Evolutionary conservation across 805 yeast genomes (phyloP), one percentile per base, ranked within the genome.

Genomic region (Cyberlindnera bimundalis): DNA sequence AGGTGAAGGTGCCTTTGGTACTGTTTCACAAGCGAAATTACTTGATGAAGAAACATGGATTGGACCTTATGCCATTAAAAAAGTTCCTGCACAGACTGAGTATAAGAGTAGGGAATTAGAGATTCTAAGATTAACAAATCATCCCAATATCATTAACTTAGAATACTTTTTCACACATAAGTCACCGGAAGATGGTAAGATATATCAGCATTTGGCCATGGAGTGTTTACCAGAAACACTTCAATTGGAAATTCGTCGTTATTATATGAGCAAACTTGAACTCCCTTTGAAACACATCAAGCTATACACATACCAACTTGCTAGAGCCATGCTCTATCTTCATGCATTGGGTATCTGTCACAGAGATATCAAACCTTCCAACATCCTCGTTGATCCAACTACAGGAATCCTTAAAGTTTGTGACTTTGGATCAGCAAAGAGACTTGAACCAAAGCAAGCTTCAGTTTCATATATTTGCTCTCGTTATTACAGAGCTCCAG

Each of bases 401-500:
- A 71, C 76, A 1, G 81, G 86, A 29, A 64, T 73, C 6, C 68
- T 85, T 46, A 85, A 85, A 59, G 81, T 85, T 37, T 85, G 95
- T 62, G 95, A 85, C 64, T 85, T 85, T 62, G 95, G 95, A 17
- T 78, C 86, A 30, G 95, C 95, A 6, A 85, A 85, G 61, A 79
- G 79, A 59, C 69, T 85, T 48, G 91, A 84, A 59, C 77, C 77
- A 37, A 76, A 78, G 48, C 90, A 84, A 60, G 86, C 93, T n/a
- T 82, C 95, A 1, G 96, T 90, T 48, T 84, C 96, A 37, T 93
- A 93, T 60, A 93, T 93, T 43, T 95, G 97, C 64, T 88, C 96
- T 18, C 79, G 99, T 55, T 93, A 89, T 63, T 90, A 90, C 65
- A 76, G 97, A 53, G 95, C 98, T 1, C 99, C 99, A 1, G 99